Percentiles rank a stretch among this genome's conserved stretches.
phyloP scores from a whole-genome alignment of 1,139 yeast genomes.

The Blastobotrys arbuscula region DNA sequence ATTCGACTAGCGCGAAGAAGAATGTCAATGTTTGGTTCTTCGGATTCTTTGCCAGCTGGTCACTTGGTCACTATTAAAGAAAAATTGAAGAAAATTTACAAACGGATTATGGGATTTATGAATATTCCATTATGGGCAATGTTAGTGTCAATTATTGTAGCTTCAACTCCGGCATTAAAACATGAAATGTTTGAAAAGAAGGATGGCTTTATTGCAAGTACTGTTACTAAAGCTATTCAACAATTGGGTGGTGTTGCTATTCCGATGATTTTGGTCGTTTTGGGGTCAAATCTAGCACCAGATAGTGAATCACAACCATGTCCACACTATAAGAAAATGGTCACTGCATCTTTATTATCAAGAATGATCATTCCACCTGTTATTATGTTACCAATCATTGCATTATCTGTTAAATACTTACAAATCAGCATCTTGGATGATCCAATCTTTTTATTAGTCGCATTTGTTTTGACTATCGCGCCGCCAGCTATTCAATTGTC shows the following conservation, averaged over 20 bases:
- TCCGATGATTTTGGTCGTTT: slow-evolving; percentile 63
- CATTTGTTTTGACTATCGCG: slow-evolving; percentile 67
- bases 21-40: neutral
- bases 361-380: slow-evolving; percentile 75
- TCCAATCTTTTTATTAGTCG: slow-evolving; percentile 73
- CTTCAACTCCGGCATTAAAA: slow-evolving; percentile 69
- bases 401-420: slow-evolving; percentile 58
- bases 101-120: slow-evolving; percentile 50
- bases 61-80: neutral
- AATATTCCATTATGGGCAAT: slow-evolving; percentile 95
- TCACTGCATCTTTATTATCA: slow-evolving; percentile 62
- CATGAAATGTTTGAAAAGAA: slow-evolving; percentile 51
- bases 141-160: slow-evolving; percentile 77
- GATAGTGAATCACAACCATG: slow-evolving; percentile 39
- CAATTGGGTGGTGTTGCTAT: slow-evolving; percentile 87
- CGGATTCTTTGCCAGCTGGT: neutral
- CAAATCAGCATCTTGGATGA: slow-evolving; percentile 70
- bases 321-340: slow-evolving; percentile 51
- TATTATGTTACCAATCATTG: slow-evolving; percentile 60
- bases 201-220: slow-evolving; percentile 65
- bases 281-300: slow-evolving; percentile 49
- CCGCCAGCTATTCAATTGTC: slow-evolving; percentile 85
- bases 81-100: slow-evolving; percentile 1
- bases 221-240: slow-evolving; percentile 66
- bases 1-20: neutral